phyloP scores from a whole-genome alignment of 352 stramenopile genomes.

The Thalassiosira allenii region DNA sequence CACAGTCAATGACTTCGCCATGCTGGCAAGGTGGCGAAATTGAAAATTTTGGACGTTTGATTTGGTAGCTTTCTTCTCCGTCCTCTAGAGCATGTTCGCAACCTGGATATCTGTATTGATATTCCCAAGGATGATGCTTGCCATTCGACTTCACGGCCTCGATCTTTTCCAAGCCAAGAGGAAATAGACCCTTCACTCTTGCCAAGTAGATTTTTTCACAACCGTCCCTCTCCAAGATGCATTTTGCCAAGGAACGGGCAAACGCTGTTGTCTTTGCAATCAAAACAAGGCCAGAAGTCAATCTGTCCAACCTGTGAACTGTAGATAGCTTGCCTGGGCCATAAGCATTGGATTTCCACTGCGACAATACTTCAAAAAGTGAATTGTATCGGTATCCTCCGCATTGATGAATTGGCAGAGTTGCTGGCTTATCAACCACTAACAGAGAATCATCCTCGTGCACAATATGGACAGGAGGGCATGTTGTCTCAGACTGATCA shows the following conservation, averaged over 20 bases:
- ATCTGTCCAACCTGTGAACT: slow-evolving; percentile 95
- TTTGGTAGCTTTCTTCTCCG: not conserved
- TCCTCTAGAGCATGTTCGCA: slow-evolving; percentile 1
- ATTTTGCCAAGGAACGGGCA: slow-evolving; percentile 79
- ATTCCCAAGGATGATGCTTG: slow-evolving; percentile 36
- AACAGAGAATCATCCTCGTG: slow-evolving; percentile 69
- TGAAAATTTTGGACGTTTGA: slow-evolving; percentile 15
- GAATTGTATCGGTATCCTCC: slow-evolving; percentile 83
- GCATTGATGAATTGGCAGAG: slow-evolving; percentile 82
- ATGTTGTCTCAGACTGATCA: slow-evolving; percentile 28
- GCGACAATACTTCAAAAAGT: slow-evolving; percentile 82
- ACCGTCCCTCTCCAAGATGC: slow-evolving; percentile 76
- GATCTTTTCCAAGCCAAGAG: slow-evolving; percentile 51
- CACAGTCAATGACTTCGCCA: slow-evolving; percentile 30
- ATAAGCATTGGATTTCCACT: slow-evolving; percentile 59
- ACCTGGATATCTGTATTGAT: slow-evolving; percentile 12
- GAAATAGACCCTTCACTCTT: slow-evolving; percentile 91
- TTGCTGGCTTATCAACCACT: slow-evolving; percentile 80
- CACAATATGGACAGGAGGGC: slow-evolving; percentile 57
- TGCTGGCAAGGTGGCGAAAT: slow-evolving; percentile 42
- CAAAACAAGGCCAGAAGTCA: slow-evolving; percentile 92
- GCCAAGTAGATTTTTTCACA: slow-evolving; percentile 96
- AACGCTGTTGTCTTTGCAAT: slow-evolving; percentile 83
- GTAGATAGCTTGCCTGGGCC: slow-evolving; percentile 76
- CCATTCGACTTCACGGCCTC: not conserved